phyloP scores from a whole-genome alignment of 257 asterid genomes.

The Solanum rostratum region DNA sequence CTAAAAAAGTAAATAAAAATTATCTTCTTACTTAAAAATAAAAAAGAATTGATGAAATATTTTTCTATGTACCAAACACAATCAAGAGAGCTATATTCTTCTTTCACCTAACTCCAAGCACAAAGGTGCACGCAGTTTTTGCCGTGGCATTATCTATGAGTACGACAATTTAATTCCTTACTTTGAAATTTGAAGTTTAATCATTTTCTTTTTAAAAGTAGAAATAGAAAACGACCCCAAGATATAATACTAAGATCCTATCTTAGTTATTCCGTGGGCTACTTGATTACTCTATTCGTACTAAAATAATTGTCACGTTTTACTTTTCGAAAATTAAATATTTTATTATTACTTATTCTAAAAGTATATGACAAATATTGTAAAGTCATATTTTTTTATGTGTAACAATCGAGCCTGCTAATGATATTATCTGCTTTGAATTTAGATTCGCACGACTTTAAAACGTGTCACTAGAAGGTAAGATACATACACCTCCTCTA shows the following conservation, averaged over 20 bases:
- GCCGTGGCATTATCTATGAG: neutral
- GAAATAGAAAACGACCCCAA: neutral
- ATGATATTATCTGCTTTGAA: too few relatives aligned
- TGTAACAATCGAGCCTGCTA: too few relatives aligned
- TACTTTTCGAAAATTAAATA: neutral
- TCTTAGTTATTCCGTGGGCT: neutral
- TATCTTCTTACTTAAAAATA: too few relatives aligned
- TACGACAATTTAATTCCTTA: neutral
- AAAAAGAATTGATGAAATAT: neutral
- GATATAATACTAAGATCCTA: neutral
- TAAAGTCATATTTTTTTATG: neutral
- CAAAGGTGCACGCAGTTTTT: constrained; percentile 1
- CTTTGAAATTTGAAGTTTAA: constrained; percentile 2
- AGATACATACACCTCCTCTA: too few relatives aligned
- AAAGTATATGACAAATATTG: neutral
- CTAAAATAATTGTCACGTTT: neutral
- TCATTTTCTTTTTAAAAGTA: too few relatives aligned
- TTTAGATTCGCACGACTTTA: too few relatives aligned
- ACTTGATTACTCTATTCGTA: neutral
- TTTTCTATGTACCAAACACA: neutral
- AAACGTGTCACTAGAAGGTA: too few relatives aligned
- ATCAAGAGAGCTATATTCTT: neutral
- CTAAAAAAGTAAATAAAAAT: too few relatives aligned
- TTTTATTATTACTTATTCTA: neutral
- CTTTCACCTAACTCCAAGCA: constrained; percentile 6